Base-by-base conservation (phyloP, 2,329 filamentous ascomycete species). In the Botrytis byssoidea region DNA sequence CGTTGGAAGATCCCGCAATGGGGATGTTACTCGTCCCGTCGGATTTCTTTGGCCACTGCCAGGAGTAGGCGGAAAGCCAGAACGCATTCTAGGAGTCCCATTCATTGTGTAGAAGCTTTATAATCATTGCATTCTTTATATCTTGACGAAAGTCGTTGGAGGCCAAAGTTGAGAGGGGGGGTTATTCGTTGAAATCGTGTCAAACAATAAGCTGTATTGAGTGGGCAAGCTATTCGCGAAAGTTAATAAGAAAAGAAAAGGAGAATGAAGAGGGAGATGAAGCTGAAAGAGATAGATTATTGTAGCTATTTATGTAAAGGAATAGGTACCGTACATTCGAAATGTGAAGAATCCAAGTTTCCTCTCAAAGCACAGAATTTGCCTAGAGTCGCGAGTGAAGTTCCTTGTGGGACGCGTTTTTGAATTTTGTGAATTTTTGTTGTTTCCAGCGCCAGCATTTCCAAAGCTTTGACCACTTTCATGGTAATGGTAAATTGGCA, bases 31-130 rank as follows among this genome's bases (percentile, higher is more conserved):
- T 70, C 73, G 77, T 69, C 75, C 75, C 66, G 79, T 77, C 25
- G 78, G 80, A 65, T 77, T 81, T 75, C 80, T 80, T 68, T 81
- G 83, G 76, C 82, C 80, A 78, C 85, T 85, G 79, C 86, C 87
- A 80, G 93, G 93, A 78, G 93, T 95, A 80, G 89, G 86, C 82
- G 93, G 93, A 82, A 91, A 96, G 81, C 92, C 92, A 87, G 92
- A 94, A 85, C 91, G 90, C 85, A 94, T 86, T 85, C 91, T 92
- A 84, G 91, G 93, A 85, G 93, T 96, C 83, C 87, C 88, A 88
- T 90, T 93, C 93, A 73, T 73, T 51, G 42, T 67, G 32, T 42
- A 35, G 29, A 44, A 67, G n/a, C 14, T 44, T 48, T 66, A 72
- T 44, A 46, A 59, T 57, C 61, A 59, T 59, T 46, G 61, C 70